Base-by-base conservation (phyloP, 2,329 filamentous ascomycete genomes). In the Pseudogymnoascus sp. region DNA sequence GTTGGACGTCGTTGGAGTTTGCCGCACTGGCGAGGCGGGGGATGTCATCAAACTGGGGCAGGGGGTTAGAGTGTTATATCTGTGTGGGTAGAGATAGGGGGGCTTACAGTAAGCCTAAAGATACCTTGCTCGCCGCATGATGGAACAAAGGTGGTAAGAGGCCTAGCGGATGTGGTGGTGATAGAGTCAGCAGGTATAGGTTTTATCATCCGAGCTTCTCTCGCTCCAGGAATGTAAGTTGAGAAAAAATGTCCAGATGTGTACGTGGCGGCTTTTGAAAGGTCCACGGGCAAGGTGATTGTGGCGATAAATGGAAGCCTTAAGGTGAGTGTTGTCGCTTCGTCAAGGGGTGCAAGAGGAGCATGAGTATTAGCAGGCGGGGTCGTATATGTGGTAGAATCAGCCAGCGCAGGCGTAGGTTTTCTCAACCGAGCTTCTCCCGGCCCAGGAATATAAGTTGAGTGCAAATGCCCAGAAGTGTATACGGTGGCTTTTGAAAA, bases 11-110 rank as follows among this genome's bases (percentile, higher is more conserved):
- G 25, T 66, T 68, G 3, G 63, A 44, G 33, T 70, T 69, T 14
- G 31, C n/a, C 1, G 63, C 42, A 23, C 68, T 61, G n/a, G 64
- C 63, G 59, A 70, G 62, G 3, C 67, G 67, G 14, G 72, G 71
- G 14, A 73, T 66, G 40, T 73, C 70, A 63, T 73, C 72, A 62
- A 73, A 73, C 69, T 73, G 44, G 2, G 8, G 18, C 31, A 18
- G 1, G 33, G 11, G 33, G 56, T 69, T 63, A 70, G 64, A 31
- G n/a, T 61, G 10, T 4, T 12, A 37, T 42, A 4, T 10, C 4
- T 23, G 11, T 10, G 23, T 25, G 38, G 3, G 53, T 12, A n/a
- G 7, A 2, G 18, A 21, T 38, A 12, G 5, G 31, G 10, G 2
- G 35, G 64, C 69, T 67, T 68, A 70, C 71, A 50, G 64, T 69